phyloP scores from a whole-genome alignment of 352 stramenopile species.

The Globisporangium irregulare region DNA sequence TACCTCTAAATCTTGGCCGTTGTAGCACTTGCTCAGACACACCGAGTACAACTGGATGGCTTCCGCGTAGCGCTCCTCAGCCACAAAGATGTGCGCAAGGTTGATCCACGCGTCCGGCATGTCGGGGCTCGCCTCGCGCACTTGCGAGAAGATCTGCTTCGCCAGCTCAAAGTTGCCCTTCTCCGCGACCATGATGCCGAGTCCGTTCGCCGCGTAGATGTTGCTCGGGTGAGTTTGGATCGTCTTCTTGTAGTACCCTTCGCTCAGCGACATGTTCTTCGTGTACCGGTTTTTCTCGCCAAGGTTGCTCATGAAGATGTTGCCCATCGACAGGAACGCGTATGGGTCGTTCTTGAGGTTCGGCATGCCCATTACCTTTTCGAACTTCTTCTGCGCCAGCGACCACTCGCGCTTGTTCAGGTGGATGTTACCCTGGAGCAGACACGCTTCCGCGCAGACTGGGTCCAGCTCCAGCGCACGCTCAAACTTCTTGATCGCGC shows the following conservation, averaged over 20 bases:
- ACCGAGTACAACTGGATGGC: constrained; percentile 96
- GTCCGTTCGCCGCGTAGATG: constrained; percentile 96
- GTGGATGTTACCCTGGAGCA: constrained; percentile 96
- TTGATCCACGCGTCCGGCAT: constrained; percentile 97
- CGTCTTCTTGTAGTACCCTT: constrained; percentile 96
- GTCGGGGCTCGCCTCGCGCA: constrained; percentile 94
- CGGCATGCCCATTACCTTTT: constrained; percentile 93
- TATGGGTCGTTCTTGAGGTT: constrained; percentile 96
- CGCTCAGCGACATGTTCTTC: constrained; percentile 94
- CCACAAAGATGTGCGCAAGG: constrained; percentile 96
- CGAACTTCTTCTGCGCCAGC: constrained; percentile 92
- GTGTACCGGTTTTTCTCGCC: constrained; percentile 94
- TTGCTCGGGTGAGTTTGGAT: constrained; percentile 91
- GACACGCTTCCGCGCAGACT: constrained; percentile 90
- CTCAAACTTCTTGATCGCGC: constrained; percentile 90
- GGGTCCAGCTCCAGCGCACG: constrained; percentile 90
- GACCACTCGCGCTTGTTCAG: constrained; percentile 94
- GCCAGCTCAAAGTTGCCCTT: constrained; percentile 96
- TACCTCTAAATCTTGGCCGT: constrained; percentile 79
- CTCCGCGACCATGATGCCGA: constrained; percentile 97
- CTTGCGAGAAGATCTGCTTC: constrained; percentile 95
- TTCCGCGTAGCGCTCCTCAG: constrained; percentile 94
- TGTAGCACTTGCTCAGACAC: constrained; percentile 88
- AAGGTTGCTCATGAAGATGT: constrained; percentile 98
- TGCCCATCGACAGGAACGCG: constrained; percentile 95